Percentiles rank a stretch among this genome's conserved stretches.
Evolutionary conservation across 2,329 filamentous ascomycete species (phyloP).

Genomic region (Fusarium lyarnte): DNA sequence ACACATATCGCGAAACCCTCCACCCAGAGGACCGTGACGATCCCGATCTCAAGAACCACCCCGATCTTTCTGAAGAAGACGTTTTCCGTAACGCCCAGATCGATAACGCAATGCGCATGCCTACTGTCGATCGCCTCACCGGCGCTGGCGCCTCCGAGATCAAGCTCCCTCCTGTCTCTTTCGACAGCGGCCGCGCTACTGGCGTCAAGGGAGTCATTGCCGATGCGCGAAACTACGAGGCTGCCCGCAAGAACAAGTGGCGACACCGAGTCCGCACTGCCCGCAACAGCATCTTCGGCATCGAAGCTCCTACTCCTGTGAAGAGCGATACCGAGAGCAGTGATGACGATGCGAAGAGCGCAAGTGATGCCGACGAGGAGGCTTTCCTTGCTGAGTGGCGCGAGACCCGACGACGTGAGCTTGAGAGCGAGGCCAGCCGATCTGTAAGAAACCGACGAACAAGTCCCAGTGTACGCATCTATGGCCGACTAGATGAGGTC

Average conservation of each 20-base stretch:
- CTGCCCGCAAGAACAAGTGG: constrained; percentile 68
- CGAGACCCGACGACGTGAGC: constrained; percentile 78
- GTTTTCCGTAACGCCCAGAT: constrained; percentile 63
- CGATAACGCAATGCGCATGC: constrained; percentile 73
- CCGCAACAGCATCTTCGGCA: constrained; percentile 65
- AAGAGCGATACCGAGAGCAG: constrained; percentile 59
- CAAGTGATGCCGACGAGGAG: constrained; percentile 76
- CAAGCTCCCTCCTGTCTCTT: constrained; percentile 69
- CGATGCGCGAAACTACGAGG: constrained; percentile 80
- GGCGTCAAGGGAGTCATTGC: constrained; percentile 90
- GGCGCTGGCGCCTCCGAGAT: constrained; percentile 57
- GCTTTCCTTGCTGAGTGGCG: constrained; percentile 87
- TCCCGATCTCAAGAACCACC: constrained; percentile 57
- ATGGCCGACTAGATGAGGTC: constrained; percentile 82
- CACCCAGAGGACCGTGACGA: constrained; percentile 70
- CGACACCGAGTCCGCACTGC: constrained; percentile 62
- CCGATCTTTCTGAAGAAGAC: constrained; percentile 68
- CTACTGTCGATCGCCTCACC: constrained; percentile 56
- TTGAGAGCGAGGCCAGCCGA: constrained; percentile 69
- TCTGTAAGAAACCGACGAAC: constrained; percentile 71
- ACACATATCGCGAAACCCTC: constrained; percentile 54
- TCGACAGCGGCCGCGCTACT: constrained; percentile 76
- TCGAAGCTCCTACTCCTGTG: constrained; percentile 44
- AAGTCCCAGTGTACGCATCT: constrained; percentile 80
- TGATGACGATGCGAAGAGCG: constrained; percentile 55